These are phyloP conservation scores for Porphyrellus cyaneotinctus DNA, from an alignment of 768 basidiomycete species.

Conservation along the genomic window DNA sequence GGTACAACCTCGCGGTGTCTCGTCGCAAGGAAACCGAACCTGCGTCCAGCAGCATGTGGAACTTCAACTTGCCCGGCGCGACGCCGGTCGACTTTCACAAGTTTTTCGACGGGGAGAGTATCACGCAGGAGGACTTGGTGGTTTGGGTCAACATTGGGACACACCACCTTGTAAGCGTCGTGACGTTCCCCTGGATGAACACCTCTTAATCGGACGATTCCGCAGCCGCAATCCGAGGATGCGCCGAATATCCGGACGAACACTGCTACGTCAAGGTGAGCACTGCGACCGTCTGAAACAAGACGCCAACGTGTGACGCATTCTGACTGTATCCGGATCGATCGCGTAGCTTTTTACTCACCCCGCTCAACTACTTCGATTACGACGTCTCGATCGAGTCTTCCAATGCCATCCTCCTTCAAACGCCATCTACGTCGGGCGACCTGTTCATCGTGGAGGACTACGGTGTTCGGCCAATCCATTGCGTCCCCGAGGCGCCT, in stretches of 20 bases:
- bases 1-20: slow-evolving; percentile 57
- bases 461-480: slow-evolving; percentile 44
- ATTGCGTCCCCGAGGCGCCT: slow-evolving; percentile 38
- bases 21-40: slow-evolving; percentile 60
- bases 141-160: slow-evolving; percentile 65
- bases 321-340: background rate
- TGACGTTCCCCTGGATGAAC: background rate
- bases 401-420: slow-evolving; percentile 48
- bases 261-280: slow-evolving; percentile 49
- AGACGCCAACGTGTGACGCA: background rate
- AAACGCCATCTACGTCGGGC: slow-evolving; percentile 36
- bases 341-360: slow-evolving; percentile 56
- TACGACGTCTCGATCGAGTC: slow-evolving; percentile 58
- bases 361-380: slow-evolving; percentile 65
- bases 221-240: slow-evolving; percentile 60
- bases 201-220: background rate
- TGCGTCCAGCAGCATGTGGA: slow-evolving; percentile 55
- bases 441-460: slow-evolving; percentile 45
- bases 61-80: slow-evolving; percentile 54
- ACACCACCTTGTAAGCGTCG: slow-evolving; percentile 50
- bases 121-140: slow-evolving; percentile 62
- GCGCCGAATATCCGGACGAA: slow-evolving; percentile 58
- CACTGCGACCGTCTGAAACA: no score
- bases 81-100: slow-evolving; percentile 57
- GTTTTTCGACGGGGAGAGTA: slow-evolving; percentile 61